phyloP scores from a whole-genome alignment of 257 asterid species.

The Salvia miltiorrhiza region DNA sequence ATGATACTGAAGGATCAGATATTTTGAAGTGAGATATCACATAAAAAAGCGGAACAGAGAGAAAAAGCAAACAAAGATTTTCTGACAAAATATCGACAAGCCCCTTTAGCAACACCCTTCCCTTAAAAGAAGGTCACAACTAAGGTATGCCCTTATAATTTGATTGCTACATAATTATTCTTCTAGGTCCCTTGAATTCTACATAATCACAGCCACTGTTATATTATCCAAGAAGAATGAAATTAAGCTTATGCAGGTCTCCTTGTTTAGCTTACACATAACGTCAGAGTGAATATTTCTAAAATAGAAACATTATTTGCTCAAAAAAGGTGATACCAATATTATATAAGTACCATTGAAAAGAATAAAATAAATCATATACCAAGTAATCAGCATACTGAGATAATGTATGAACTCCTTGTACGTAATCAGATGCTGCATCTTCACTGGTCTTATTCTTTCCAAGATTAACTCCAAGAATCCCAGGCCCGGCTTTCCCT shows the following conservation, averaged over 20 bases:
- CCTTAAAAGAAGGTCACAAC: not conserved
- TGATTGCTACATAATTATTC: not conserved
- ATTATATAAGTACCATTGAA: not conserved
- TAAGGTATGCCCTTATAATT: no score
- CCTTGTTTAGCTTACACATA: not conserved
- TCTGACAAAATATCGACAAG: not conserved
- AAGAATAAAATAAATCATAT: conserved; percentile 16
- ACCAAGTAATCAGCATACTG: conserved; percentile 99
- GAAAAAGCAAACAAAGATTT: conserved; percentile 2
- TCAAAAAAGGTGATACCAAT: not conserved
- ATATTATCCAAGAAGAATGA: not conserved
- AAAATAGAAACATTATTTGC: not conserved
- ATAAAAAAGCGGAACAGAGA: not conserved
- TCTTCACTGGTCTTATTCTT: conserved; percentile 96
- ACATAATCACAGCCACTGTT: not conserved
- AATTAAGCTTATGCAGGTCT: not conserved
- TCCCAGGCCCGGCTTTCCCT: conserved; percentile 99
- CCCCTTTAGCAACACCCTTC: not conserved
- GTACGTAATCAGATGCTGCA: conserved; percentile 95
- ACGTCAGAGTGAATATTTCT: not conserved
- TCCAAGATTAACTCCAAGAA: conserved; percentile 97
- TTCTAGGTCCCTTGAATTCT: not conserved
- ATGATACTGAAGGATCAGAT: not conserved
- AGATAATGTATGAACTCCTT: conserved; percentile 97
- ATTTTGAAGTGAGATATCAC: not conserved